Evolutionary conservation across 2,329 filamentous ascomycete genomes (phyloP), one percentile per base, ranked within the genome.

Genomic region (Aotearoamyces nothofagi): DNA sequence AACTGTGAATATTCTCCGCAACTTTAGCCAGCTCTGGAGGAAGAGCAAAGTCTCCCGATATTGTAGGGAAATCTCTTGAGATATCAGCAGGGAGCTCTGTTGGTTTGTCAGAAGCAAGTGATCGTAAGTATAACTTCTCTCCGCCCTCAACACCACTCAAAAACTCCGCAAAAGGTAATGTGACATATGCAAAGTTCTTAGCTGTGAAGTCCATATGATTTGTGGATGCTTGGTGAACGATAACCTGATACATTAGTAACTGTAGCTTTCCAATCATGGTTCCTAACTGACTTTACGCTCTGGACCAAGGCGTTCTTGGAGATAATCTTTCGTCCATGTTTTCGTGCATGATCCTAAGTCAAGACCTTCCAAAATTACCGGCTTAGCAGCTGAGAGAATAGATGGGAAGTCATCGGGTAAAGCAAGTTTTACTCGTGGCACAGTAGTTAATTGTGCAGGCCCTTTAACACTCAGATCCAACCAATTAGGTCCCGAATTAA

Each of bases 121-220:
- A 72, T 15, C 84, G 75, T n/a, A 92, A 58, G 48, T 92, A 93
- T 19, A 84, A 56, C 34, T 64, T 66, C 22, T 63, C 63, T 8
- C 78, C 78, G 4, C 49, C 47, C 12, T 62, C 51, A 11, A 73
- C 66, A 28, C 66, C 62, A 17, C 66, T 50, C 28, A 86, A 58
- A 46, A 92, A 84, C 0, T 62, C 53, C 1, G 61, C 65, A 40
- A 92, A 82, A 3, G 57, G 45, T 37, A 75, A 73, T 4, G 70
- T 80, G 6, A 66, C 59, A 46, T 92, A 92, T 20, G 58, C 55
- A 46, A 92, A 92, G 50, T 92, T 92, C 52, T 92, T 92, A 25
- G 63, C 59, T 33, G 73, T 73, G 46, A 93, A 92, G 40, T 81
- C 76, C 77, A 92, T 83, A 25, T 66, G 66, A 16, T 67, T 58